phyloP scores from a whole-genome alignment of 805 yeast species.

The Pichia nanzhaoensis region DNA sequence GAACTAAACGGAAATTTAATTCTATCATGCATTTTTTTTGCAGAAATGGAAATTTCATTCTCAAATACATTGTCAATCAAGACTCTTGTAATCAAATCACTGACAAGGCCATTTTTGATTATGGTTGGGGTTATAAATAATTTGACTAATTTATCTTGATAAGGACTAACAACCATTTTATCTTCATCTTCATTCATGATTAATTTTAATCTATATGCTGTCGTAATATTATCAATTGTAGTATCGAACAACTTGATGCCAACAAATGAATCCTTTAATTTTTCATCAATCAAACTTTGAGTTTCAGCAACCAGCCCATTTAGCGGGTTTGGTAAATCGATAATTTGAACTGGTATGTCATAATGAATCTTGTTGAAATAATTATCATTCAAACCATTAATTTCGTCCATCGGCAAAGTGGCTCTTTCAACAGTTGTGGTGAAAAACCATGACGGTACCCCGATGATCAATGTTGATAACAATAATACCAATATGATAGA shows the following conservation, averaged over 20 bases:
- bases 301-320: slow-evolving; percentile 28
- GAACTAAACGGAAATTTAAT: slow-evolving; percentile 54
- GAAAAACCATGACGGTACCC: slow-evolving; percentile 51
- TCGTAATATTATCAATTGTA: not conserved
- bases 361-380: slow-evolving; percentile 26
- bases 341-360: slow-evolving; percentile 36
- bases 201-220: slow-evolving; percentile 18
- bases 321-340: slow-evolving; percentile 31
- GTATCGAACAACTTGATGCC: slow-evolving; percentile 25
- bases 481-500: slow-evolving; percentile 23
- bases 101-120: slow-evolving; percentile 25
- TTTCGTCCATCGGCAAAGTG: slow-evolving; percentile 42
- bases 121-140: slow-evolving; percentile 27
- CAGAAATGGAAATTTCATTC: slow-evolving; percentile 15
- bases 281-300: slow-evolving; percentile 33
- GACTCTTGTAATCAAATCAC: slow-evolving; percentile 32
- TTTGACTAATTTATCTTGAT: slow-evolving; percentile 29
- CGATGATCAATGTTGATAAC: slow-evolving; percentile 32
- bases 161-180: slow-evolving; percentile 32
- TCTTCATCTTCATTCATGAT: slow-evolving; percentile 24
- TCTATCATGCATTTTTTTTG: slow-evolving; percentile 17
- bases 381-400: slow-evolving; percentile 24
- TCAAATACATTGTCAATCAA: slow-evolving; percentile 35
- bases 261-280: slow-evolving; percentile 20
- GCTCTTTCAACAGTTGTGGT: slow-evolving; percentile 64